Evolutionary conservation across 345 rosid species (phyloP).

Genomic region (Iberis pinnata): DNA sequence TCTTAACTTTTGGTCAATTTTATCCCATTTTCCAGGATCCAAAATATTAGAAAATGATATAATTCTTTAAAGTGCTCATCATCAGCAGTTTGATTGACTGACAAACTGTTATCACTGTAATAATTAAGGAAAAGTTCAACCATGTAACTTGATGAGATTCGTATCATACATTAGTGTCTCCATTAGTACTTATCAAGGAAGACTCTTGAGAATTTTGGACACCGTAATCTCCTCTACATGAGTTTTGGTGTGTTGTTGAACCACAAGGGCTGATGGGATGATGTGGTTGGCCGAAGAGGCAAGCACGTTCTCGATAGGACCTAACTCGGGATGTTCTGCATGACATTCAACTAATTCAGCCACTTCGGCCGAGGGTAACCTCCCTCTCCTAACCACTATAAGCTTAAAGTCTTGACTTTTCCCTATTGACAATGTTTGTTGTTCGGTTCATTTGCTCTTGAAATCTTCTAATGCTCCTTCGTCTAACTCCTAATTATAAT

Average conservation of each 20-base stretch:
- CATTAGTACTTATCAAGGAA: constrained; percentile 13
- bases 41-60: no score
- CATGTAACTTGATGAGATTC: neutral
- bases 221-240: constrained; percentile 42
- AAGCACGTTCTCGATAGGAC: constrained; percentile 39
- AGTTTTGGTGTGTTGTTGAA: constrained; percentile 45
- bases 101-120: no score
- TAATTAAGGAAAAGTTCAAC: neutral
- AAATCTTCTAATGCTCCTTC: constrained; percentile 44
- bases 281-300: constrained; percentile 32
- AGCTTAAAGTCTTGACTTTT: constrained; percentile 53
- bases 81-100: no score
- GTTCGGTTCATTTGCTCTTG: constrained; percentile 32
- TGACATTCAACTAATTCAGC: constrained; percentile 43
- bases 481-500: constrained; percentile 46
- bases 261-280: constrained; percentile 35
- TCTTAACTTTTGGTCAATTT: no score
- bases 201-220: constrained; percentile 28
- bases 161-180: constrained; percentile 23
- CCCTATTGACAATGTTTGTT: constrained; percentile 48
- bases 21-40: no score
- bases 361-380: constrained; percentile 51
- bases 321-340: constrained; percentile 38
- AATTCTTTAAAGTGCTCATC: no score
- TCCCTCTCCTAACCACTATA: constrained; percentile 63